phyloP scores from a whole-genome alignment of 1,284 basidiomycete species.

The Singerocomus inundabilis region DNA sequence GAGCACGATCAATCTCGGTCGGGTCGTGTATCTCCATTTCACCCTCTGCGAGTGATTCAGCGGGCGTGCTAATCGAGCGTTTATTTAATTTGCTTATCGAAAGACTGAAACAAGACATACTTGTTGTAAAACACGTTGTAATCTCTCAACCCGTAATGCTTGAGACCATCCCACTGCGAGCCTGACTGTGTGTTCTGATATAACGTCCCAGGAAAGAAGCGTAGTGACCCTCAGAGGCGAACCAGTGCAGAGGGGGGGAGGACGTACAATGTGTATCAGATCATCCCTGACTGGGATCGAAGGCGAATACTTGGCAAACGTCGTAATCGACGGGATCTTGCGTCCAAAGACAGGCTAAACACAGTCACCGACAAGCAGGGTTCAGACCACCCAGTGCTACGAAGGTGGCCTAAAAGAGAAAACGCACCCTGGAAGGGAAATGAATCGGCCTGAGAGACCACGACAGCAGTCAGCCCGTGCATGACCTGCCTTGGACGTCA shows the following conservation, averaged over 20 bases:
- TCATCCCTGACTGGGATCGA: constrained; percentile 51
- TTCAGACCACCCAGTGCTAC: no score
- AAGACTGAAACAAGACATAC: constrained; percentile 31
- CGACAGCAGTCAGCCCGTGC: no score
- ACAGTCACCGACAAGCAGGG: neutral
- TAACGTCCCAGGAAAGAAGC: neutral
- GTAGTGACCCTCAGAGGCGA: neutral
- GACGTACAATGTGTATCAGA: constrained; percentile 57
- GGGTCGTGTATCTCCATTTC: constrained; percentile 51
- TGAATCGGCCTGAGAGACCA: constrained; percentile 56
- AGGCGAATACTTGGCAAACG: constrained; percentile 31
- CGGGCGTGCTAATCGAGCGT: constrained; percentile 41
- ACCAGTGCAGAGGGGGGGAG: neutral
- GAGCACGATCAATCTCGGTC: constrained; percentile 45
- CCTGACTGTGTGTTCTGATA: constrained; percentile 75
- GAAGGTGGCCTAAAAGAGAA: no score
- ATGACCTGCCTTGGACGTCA: no score
- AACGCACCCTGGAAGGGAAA: constrained; percentile 57
- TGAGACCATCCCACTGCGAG: constrained; percentile 72
- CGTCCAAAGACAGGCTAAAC: constrained; percentile 56
- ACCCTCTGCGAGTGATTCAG: constrained; percentile 45
- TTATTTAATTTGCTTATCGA: no score
- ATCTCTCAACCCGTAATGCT: constrained; percentile 56
- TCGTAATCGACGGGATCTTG: constrained; percentile 50
- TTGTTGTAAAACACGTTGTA: constrained; percentile 66